A percentile compares a stretch with the other conserved stretches of the same genome.
phyloP scores from a whole-genome alignment of 2,329 filamentous ascomycete species.

The Nemania sp. region DNA sequence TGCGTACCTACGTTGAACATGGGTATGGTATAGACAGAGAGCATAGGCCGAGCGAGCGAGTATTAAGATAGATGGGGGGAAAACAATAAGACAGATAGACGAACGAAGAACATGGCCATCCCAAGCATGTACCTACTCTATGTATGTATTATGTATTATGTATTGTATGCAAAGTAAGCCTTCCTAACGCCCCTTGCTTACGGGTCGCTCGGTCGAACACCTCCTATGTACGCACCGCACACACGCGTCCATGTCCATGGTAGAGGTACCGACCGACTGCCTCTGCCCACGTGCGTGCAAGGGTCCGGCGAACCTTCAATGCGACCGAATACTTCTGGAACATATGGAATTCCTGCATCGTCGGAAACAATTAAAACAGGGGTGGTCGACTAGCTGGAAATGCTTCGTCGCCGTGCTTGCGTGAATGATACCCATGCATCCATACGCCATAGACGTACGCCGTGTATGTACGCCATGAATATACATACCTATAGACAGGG shows the following conservation, averaged over 20 bases:
- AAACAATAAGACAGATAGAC: not conserved
- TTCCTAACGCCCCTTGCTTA: not conserved
- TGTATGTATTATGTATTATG: constrained; percentile 5
- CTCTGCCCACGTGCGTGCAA: constrained; percentile 21
- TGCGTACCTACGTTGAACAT: too few relatives aligned
- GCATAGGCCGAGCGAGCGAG: too few relatives aligned
- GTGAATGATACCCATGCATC: not conserved
- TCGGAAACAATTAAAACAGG: not conserved
- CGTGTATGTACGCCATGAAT: not conserved
- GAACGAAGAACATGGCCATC: not conserved
- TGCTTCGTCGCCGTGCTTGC: not conserved
- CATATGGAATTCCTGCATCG: not conserved
- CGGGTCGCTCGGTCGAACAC: not conserved
- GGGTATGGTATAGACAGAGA: too few relatives aligned
- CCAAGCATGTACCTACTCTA: not conserved
- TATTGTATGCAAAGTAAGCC: constrained; percentile 2
- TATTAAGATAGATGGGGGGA: not conserved
- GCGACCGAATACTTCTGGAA: constrained; percentile 47
- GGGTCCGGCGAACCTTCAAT: constrained; percentile 30
- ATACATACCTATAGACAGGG: not conserved
- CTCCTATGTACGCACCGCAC: not conserved
- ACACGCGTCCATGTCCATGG: not conserved
- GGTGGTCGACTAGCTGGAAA: not conserved
- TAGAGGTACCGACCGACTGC: too few relatives aligned
- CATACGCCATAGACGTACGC: not conserved